phyloP scores from a whole-genome alignment of 257 asterid genomes.

The Solanum tacnaense region DNA sequence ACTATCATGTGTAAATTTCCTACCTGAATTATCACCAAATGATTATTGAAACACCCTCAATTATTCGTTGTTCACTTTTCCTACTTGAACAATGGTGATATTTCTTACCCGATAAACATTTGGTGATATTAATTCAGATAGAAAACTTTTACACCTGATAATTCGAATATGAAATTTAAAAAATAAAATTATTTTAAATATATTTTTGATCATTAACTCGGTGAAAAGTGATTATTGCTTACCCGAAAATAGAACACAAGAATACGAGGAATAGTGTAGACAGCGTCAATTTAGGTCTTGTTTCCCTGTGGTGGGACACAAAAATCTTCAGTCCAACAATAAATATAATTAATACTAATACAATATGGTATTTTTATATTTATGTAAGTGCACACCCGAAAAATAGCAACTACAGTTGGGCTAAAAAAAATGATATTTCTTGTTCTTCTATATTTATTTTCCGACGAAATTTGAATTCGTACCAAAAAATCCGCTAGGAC shows the following conservation, averaged over 20 bases:
- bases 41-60: neutral
- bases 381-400: too few species aligned
- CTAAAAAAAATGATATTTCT: too few species aligned
- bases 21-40: neutral
- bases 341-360: neutral
- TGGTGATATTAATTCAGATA: neutral
- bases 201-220: neutral
- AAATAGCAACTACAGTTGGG: too few species aligned
- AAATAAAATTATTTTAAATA: neutral
- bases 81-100: neutral
- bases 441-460: too few species aligned
- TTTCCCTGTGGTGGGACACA: constrained; percentile 40
- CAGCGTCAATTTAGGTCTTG: constrained; percentile 49
- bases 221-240: neutral
- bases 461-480: too few species aligned
- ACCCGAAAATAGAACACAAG: constrained; percentile 75
- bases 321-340: neutral
- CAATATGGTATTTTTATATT: too few species aligned
- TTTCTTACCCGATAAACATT: too few species aligned
- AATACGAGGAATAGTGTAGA: constrained; percentile 55
- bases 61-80: neutral
- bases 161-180: neutral
- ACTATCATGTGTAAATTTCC: neutral
- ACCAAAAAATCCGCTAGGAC: fast-evolving
- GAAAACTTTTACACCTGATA: too few species aligned